Evolutionary conservation across 768 basidiomycete genomes (phyloP), one percentile per base, ranked within the genome.

Genomic region (Xanthoconium stramineum): DNA sequence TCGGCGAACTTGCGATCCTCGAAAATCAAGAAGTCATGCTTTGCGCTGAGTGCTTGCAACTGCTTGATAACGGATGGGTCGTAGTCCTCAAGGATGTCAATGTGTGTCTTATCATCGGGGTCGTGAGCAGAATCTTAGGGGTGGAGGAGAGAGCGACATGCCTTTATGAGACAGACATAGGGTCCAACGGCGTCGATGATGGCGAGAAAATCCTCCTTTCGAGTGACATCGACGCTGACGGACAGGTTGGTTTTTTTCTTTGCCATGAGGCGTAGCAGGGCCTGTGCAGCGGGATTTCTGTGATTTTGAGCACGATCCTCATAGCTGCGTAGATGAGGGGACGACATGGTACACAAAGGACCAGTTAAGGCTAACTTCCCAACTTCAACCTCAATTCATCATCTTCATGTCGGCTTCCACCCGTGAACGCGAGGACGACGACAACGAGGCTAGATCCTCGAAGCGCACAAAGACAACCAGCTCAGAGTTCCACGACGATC

Each of bases 1-100:
- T 99, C 97, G 5, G 97, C 96, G 65, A 99, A 99, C 73, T 99
- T 99, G 61, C 97, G 80, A 76, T 99, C 97, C 75, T 98, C 97
- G 64, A 98, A 99, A 64, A 98, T 94, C 50, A 96, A 72, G 75
- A 98, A 99, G 66, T 97, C 92, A 60, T 97, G 85, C 69, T 89
- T 87, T 45, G 73, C 66, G 66, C 88, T 86, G 8, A 98, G 82
- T 36, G 78, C 77, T 57, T 84, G 80, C 40, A 99, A 78, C 43
- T 80, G 77, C 40, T 83, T 76, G 53, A 95, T 83, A 45, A 98
- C 73, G 8, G 79, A 80, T 11, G 75, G 71, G 44, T 94, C 84
- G 70, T 94, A 98, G 74, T 98, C 94, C 62, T 94, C 88, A 54
- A 99, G 79, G 62, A 99, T 89, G 72, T 99, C 97, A 61, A 98